A percentile compares a stretch with the other conserved stretches of the same genome.
Evolutionary conservation across 768 basidiomycete genomes (phyloP).

Genomic region (Naganishia onofrii): DNA sequence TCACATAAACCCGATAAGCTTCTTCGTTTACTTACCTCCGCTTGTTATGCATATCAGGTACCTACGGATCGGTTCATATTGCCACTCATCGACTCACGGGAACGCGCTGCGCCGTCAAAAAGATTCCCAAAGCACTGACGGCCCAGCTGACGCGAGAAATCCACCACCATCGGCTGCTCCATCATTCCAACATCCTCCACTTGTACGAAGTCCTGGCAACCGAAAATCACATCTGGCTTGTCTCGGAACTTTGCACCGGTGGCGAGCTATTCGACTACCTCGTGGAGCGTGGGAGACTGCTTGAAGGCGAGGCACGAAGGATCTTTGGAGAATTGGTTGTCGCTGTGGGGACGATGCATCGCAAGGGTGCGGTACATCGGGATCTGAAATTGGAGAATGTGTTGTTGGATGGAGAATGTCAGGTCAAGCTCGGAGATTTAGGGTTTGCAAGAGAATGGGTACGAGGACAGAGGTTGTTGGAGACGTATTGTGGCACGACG

Average conservation of each 20-base stretch:
- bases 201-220: constrained; percentile 98
- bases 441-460: constrained; percentile 83
- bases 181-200: constrained; percentile 91
- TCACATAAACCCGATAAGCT: neutral
- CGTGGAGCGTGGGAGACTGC: constrained; percentile 83
- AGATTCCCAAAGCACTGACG: constrained; percentile 88
- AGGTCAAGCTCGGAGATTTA: constrained; percentile 90
- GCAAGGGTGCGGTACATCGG: constrained; percentile 88
- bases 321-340: constrained; percentile 96
- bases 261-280: constrained; percentile 98
- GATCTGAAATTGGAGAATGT: constrained; percentile 97
- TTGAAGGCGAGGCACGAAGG: constrained; percentile 75
- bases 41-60: constrained; percentile 58
- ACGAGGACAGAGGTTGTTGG: constrained; percentile 61
- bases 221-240: constrained; percentile 91
- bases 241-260: constrained; percentile 92
- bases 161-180: constrained; percentile 94
- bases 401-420: constrained; percentile 80
- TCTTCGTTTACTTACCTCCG: neutral
- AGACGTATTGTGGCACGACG: constrained; percentile 93
- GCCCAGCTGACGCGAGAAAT: constrained; percentile 92
- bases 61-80: constrained; percentile 92
- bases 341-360: constrained; percentile 87
- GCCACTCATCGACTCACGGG: constrained; percentile 91
- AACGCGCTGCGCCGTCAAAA: constrained; percentile 91